phyloP scores from a whole-genome alignment of 2,329 filamentous ascomycete genomes.

The Colletotrichum incanum region DNA sequence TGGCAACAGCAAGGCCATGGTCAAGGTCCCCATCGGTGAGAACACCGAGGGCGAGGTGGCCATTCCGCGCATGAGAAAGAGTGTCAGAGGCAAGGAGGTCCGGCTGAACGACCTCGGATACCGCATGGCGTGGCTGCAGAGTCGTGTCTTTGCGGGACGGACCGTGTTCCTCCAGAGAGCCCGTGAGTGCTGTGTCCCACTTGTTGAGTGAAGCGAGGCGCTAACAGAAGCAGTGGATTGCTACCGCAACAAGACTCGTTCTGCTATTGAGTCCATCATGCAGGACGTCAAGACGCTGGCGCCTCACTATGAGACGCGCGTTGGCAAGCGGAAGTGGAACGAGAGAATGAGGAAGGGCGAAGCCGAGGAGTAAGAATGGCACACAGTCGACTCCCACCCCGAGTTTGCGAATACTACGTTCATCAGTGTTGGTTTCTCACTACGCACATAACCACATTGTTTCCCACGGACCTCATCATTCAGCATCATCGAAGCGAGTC shows the following conservation, averaged over 20 bases:
- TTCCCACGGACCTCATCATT: constrained; percentile 25
- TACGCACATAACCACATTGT: constrained; percentile 33
- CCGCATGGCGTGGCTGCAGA: constrained; percentile 97
- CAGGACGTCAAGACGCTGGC: constrained; percentile 82
- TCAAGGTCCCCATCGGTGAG: constrained; percentile 77
- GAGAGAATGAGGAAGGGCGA: constrained; percentile 65
- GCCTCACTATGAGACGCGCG: constrained; percentile 90
- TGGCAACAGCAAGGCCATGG: constrained; percentile 59
- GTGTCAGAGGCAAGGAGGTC: constrained; percentile 85
- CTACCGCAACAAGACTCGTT: constrained; percentile 92
- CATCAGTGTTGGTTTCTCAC: constrained; percentile 19
- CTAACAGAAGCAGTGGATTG: constrained; percentile 80
- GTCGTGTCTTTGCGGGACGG: constrained; percentile 88
- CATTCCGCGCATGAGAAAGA: constrained; percentile 81
- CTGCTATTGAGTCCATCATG: constrained; percentile 82
- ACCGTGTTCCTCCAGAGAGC: constrained; percentile 93
- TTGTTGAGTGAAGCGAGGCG: not conserved
- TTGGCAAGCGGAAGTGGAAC: constrained; percentile 84
- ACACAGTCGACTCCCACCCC: not conserved
- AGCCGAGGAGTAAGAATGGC: constrained; percentile 47
- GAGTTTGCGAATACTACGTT: constrained; percentile 15
- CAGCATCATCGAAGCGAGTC: constrained; percentile 39
- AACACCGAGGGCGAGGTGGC: constrained; percentile 81
- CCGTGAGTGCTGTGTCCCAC: constrained; percentile 72
- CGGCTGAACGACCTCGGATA: constrained; percentile 93